These are phyloP conservation scores for Saccharomyces hybrid DNA, from an alignment of 1,139 yeast genomes.

Conservation along the genomic window DNA sequence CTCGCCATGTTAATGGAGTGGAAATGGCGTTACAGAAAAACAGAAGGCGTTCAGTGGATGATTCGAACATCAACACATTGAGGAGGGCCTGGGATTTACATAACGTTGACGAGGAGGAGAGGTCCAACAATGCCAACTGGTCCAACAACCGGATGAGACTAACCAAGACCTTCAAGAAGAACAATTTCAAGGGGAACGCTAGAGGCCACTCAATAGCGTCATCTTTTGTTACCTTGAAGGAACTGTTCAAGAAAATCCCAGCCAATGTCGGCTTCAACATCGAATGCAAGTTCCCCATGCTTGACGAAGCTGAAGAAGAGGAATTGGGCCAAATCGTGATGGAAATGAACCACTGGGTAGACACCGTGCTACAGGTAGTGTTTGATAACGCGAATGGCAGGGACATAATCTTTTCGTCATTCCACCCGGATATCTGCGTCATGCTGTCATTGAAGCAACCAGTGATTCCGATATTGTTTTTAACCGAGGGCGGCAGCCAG, in stretches of 20 bases:
- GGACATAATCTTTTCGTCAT: slow-evolving; percentile 84
- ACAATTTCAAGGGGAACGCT: slow-evolving; percentile 86
- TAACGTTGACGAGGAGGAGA: slow-evolving; percentile 4
- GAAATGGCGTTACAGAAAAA: background rate
- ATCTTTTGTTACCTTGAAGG: slow-evolving; percentile 81
- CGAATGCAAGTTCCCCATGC: slow-evolving; percentile 93
- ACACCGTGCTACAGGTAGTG: slow-evolving; percentile 71
- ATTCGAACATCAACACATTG: slow-evolving; percentile 2
- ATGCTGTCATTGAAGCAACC: slow-evolving; percentile 88
- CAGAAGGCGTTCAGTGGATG: slow-evolving; percentile 2
- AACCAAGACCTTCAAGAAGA: slow-evolving; percentile 79
- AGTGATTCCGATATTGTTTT: slow-evolving; percentile 76
- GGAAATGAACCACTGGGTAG: slow-evolving; percentile 83
- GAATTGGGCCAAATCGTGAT: slow-evolving; percentile 81
- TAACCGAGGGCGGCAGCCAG: slow-evolving; percentile 82
- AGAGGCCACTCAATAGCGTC: slow-evolving; percentile 90
- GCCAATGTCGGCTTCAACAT: slow-evolving; percentile 84
- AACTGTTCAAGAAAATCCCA: slow-evolving; percentile 76
- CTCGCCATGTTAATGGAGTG: background rate
- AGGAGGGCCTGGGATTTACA: slow-evolving; percentile 5
- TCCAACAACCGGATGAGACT: slow-evolving; percentile 65
- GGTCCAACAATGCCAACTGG: slow-evolving; percentile 21
- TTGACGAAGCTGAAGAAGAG: slow-evolving; percentile 85
- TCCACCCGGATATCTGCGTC: slow-evolving; percentile 90
- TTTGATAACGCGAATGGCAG: slow-evolving; percentile 75